Evolutionary conservation across 768 basidiomycete species (phyloP).

Genomic region (Dictyophora rubrovolvata): DNA sequence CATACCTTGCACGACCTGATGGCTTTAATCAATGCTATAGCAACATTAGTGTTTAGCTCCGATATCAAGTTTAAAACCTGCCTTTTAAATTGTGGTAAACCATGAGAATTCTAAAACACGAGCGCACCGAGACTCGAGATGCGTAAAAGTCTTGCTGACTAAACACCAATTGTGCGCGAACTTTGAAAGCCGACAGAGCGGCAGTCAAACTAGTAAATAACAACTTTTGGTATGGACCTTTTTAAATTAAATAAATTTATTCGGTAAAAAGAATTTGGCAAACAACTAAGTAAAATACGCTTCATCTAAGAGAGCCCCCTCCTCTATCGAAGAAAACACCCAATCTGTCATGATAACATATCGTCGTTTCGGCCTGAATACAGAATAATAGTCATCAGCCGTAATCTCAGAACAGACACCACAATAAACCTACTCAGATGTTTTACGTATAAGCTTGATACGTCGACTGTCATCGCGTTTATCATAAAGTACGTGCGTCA

Average conservation of each 20-base stretch:
- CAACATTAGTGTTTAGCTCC: not conserved
- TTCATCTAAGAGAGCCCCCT: slow-evolving; percentile 74
- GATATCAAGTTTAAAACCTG: slow-evolving; percentile 20
- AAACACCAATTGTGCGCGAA: not conserved
- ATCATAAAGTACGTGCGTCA: slow-evolving; percentile 82
- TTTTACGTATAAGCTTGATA: slow-evolving; percentile 56
- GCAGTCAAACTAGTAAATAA: too few relatives aligned
- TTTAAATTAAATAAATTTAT: not conserved
- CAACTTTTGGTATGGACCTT: too few relatives aligned
- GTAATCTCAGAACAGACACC: slow-evolving; percentile 7
- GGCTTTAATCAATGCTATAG: slow-evolving; percentile 88
- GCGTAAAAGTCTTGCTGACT: not conserved
- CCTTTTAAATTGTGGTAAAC: slow-evolving; percentile 79
- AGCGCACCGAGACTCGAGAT: not conserved
- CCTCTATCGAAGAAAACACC: slow-evolving; percentile 71
- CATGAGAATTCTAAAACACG: slow-evolving; percentile 10
- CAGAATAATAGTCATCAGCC: slow-evolving; percentile 8
- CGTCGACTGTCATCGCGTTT: slow-evolving; percentile 72
- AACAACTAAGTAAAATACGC: slow-evolving; percentile 18
- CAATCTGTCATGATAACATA: slow-evolving; percentile 72
- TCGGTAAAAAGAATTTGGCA: not conserved
- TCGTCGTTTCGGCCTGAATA: slow-evolving; percentile 63
- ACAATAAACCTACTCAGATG: slow-evolving; percentile 47
- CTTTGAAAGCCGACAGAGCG: too few relatives aligned
- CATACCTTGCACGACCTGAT: slow-evolving; percentile 92